A percentile compares a stretch with the other conserved stretches of the same genome.
Evolutionary conservation across 225 moss, liverwort and hornwort species (phyloP).

Genomic region (Bryum argenteum): DNA sequence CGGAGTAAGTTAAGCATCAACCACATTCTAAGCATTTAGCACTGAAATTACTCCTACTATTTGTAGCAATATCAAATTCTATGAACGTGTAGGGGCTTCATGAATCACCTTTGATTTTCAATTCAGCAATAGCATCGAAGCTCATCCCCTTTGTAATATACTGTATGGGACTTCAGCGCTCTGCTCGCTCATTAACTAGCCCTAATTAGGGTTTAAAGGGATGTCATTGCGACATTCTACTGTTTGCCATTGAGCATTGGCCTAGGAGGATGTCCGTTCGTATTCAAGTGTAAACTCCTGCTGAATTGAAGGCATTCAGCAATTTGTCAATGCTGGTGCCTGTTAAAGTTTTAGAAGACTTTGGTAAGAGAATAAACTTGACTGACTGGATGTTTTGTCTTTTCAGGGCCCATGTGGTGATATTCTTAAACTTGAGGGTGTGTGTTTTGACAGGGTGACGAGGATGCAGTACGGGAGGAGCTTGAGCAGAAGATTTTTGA

Average conservation of each 20-base stretch:
- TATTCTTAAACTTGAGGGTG: background rate
- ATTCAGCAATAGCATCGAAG: background rate
- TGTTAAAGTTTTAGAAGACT: background rate
- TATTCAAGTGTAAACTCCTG: background rate
- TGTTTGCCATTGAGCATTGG: too few relatives aligned
- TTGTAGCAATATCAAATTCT: background rate
- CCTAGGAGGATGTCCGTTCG: too few relatives aligned
- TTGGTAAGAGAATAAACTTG: too few relatives aligned
- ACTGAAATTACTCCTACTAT: too few relatives aligned
- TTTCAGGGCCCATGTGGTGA: conserved; percentile 7
- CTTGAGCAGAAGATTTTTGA: conserved; percentile 51
- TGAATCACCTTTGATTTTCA: conserved; percentile 15
- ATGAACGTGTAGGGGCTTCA: background rate
- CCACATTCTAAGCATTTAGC: too few relatives aligned
- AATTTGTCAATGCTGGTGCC: background rate
- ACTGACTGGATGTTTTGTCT: background rate
- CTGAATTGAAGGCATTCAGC: background rate
- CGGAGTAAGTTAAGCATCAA: conserved; percentile 26
- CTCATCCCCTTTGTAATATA: too few relatives aligned
- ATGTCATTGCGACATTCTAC: background rate
- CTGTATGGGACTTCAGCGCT: background rate
- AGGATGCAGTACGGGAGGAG: conserved; percentile 42
- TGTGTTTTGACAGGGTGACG: conserved; percentile 35
- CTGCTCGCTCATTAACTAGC: background rate
- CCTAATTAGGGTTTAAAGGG: conserved; percentile 30